Percentiles rank a stretch among this genome's conserved stretches.
These are phyloP conservation scores for Carex myosuroides DNA, from an alignment of 176 grass and related monocot species.

Conservation along the genomic window DNA sequence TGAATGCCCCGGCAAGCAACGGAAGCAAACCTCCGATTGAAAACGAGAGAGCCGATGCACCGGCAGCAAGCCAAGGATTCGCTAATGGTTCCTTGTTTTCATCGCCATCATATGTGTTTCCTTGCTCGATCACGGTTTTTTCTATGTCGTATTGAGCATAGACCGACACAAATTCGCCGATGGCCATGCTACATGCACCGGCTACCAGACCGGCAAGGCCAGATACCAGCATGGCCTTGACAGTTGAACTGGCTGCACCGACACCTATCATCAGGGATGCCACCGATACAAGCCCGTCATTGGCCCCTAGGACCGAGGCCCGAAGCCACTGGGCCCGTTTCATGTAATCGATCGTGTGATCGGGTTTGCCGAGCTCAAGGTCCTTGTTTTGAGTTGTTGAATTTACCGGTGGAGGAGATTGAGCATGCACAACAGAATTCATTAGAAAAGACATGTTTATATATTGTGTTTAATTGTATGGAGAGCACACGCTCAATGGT, in stretches of 20 bases:
- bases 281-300: conserved; percentile 91
- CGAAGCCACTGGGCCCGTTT: conserved; percentile 89
- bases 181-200: conserved; percentile 96
- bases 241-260: conserved; percentile 39
- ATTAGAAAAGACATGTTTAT: conserved; percentile 37
- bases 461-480: conserved; percentile 26
- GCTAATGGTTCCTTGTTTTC: conserved; percentile 36
- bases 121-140: conserved; percentile 33
- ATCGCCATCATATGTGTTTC: neutral
- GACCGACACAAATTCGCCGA: conserved; percentile 90
- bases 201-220: conserved; percentile 76
- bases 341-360: conserved; percentile 44
- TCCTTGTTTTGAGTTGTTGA: conserved; percentile 4
- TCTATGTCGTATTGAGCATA: conserved; percentile 92
- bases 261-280: conserved; percentile 91
- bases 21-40: conserved; percentile 55
- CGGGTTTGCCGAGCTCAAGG: neutral
- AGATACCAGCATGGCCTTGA: conserved; percentile 68
- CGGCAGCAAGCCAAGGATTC: conserved; percentile 56
- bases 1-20: conserved; percentile 62
- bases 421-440: conserved; percentile 35
- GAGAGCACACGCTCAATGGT: conserved; percentile 39
- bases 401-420: neutral
- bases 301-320: conserved; percentile 79
- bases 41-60: conserved; percentile 74